Evolutionary conservation across 1,284 basidiomycete genomes (phyloP), one percentile per base, ranked within the genome.

Genomic region (Leccinum pseudoinsigne): DNA sequence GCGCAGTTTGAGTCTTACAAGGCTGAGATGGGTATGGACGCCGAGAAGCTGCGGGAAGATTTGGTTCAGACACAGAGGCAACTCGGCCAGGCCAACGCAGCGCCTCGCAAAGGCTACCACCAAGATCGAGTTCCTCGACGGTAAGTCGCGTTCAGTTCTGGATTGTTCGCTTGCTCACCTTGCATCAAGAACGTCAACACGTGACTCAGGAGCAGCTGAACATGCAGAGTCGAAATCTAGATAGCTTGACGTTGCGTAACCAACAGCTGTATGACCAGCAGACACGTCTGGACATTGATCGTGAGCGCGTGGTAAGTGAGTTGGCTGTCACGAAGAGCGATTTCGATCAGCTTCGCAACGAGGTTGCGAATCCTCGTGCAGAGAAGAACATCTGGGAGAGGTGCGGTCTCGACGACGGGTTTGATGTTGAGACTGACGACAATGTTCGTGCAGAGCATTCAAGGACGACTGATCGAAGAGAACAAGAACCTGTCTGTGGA

Each of bases 331-430:
- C 86, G 2, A 86, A 84, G 63, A 79, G 81, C 38, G 80, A 82
- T 12, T 76, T 89, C 31, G 92, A 95, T 64, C 87, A 90, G 63
- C 79, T 94, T 45, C 86, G 93, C 6, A 94, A 92, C 68, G 95
- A 97, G 71, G 86, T 83, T 64, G 90, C 93, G 1, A 94, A 92
- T 69, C 83, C 97, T 36, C 86, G 90, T 34, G 94, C 94, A 0
- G 96, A 98, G 82, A 95, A 94, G 81, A 90, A 89, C 70, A 91
- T 95, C 51, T 94, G 91, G 90, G 92, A 23, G 21, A 93, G 87
- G 93, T 92, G 59, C 58, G 87, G 16, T 36, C 23, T 36, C 42
- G 42, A 45, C n/a, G n/a, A 10, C 42, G 42, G n/a, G 42, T n/a
- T 18, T 45, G 42, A 18, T 45, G 9, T 18, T 18, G 36, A 63